These are phyloP conservation scores for Thelonectria discophora DNA, from an alignment of 2,329 filamentous ascomycete genomes.

Conservation along the genomic window DNA sequence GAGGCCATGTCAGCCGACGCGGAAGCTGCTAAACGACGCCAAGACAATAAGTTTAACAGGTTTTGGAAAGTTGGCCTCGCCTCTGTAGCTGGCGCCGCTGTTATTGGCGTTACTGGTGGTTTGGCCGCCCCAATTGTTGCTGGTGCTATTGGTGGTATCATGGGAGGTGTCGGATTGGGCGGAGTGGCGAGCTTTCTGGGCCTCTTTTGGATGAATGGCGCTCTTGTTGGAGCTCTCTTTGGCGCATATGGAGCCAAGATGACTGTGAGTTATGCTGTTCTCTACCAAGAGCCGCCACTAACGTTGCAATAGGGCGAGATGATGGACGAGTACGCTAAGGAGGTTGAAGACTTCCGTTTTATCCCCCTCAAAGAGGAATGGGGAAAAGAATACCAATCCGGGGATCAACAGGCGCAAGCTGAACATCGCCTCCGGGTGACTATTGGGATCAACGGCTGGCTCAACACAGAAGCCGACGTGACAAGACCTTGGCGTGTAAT, in stretches of 20 bases:
- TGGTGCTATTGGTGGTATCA: constrained; percentile 82
- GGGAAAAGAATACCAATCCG: constrained; percentile 42
- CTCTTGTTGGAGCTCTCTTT: constrained; percentile 86
- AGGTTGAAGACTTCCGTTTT: constrained; percentile 85
- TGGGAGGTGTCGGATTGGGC: constrained; percentile 86
- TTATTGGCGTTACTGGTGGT: constrained; percentile 92
- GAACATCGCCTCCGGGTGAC: constrained; percentile 75
- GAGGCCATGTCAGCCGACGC: constrained; percentile 75
- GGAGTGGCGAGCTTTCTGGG: constrained; percentile 88
- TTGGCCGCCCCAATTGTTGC: constrained; percentile 90
- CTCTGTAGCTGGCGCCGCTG: constrained; percentile 84
- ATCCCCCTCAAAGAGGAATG: constrained; percentile 70
- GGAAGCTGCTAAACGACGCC: constrained; percentile 76
- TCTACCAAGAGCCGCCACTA: neutral
- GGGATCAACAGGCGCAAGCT: constrained; percentile 38
- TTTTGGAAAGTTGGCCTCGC: constrained; percentile 94
- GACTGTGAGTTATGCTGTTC: constrained; percentile 53
- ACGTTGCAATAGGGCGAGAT: constrained; percentile 68
- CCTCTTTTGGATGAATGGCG: constrained; percentile 84
- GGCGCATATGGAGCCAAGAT: constrained; percentile 86
- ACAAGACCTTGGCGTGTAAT: constrained; percentile 82
- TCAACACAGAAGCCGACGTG: constrained; percentile 78
- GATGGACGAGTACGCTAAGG: constrained; percentile 86
- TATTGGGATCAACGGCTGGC: constrained; percentile 89
- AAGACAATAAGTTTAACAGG: constrained; percentile 74